Base-by-base conservation (phyloP, 345 rosid species). In the Turnera subulata region DNA sequence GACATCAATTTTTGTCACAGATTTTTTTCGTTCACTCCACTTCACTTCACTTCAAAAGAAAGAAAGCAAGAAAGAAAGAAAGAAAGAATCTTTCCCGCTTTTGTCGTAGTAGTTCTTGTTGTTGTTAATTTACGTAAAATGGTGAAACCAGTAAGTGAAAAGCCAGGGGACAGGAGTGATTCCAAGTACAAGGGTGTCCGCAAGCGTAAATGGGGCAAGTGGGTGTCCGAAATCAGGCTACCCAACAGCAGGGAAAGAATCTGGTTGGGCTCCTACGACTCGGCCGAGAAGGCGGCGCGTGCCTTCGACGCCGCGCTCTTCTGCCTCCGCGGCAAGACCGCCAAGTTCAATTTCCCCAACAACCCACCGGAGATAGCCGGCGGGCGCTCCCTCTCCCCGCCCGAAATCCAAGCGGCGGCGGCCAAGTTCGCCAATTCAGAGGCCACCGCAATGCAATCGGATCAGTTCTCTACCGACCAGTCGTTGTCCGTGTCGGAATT, bases 241-340 rank as follows among this genome's bases (percentile, higher is more conserved):
- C 85, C 85, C 11, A 80, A 80, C 49, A 80, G 85, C 59, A 66
- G 83, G 19, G 74, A 76, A 44, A 53, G 89, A 42, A 80, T 83
- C 52, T 83, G 89, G 89, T 58, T 83, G 68, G 89, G 89, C 0
- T 80, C 85, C 22, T 80, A 76, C 54, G 86, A 84, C 67, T 73
- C 92, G 1, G 77, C 95, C 0, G 92, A 79, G 56, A 86, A 86
- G 55, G 97, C 92, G 16, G 95, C 95, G 0, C 83, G 88, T 42
- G 94, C 96, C 6, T 89, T 85, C 67, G 94, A 89, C 76, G 96
- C 91, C 0, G 96, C 94, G 38, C 72, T 72, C 17, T 86, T 76
- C 38, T 89, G 96, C 78, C 78, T 89, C 43, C 91, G 91, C 29
- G 94, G 96, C 11, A 55, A 66, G 16, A 26, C 69, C 2, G 89